Percentiles rank a stretch among this genome's conserved stretches.
These are phyloP conservation scores for Jamesozyma jinghongensis DNA, from an alignment of 805 yeast species.

Conservation along the genomic window DNA sequence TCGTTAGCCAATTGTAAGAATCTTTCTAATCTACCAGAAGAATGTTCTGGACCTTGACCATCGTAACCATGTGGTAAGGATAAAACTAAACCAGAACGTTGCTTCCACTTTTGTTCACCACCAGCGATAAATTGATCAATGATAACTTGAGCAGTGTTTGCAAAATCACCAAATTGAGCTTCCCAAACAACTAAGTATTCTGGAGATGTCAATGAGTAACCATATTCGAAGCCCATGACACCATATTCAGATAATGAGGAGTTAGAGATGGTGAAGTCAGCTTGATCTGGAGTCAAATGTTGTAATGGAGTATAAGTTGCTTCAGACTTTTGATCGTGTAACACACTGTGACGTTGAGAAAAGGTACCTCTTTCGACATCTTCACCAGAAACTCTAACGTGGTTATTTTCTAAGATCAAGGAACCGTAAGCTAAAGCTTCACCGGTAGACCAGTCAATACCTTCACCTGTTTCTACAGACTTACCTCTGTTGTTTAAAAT, in stretches of 20 bases:
- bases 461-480: conserved; percentile 79
- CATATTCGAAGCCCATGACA: conserved; percentile 98
- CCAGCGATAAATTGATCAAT: conserved; percentile 93
- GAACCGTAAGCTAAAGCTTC: conserved; percentile 98
- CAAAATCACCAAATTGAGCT: conserved; percentile 99
- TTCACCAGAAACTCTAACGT: conserved; percentile 96
- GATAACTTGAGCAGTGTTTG: conserved; percentile 97
- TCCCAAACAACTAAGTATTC: conserved; percentile 98
- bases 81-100: conserved; percentile 91
- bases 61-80: conserved; percentile 99
- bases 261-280: conserved; percentile 79
- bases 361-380: conserved; percentile 99
- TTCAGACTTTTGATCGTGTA: conserved; percentile 91
- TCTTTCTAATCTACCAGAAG: conserved; percentile 95
- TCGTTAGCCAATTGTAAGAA: conserved; percentile 92
- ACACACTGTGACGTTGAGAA: conserved; percentile 98
- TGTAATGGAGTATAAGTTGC: conserved; percentile 76
- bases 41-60: conserved; percentile 99
- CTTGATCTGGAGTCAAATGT: conserved; percentile 70
- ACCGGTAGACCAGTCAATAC: conserved; percentile 99
- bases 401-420: conserved; percentile 83
- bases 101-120: conserved; percentile 98
- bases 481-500: conserved; percentile 82
- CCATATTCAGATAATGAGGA: conserved; percentile 98
- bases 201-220: conserved; percentile 95